A percentile compares a stretch with the other conserved stretches of the same genome.
Evolutionary conservation across 768 basidiomycete species (phyloP).

Genomic region (Serendipita vermifera): DNA sequence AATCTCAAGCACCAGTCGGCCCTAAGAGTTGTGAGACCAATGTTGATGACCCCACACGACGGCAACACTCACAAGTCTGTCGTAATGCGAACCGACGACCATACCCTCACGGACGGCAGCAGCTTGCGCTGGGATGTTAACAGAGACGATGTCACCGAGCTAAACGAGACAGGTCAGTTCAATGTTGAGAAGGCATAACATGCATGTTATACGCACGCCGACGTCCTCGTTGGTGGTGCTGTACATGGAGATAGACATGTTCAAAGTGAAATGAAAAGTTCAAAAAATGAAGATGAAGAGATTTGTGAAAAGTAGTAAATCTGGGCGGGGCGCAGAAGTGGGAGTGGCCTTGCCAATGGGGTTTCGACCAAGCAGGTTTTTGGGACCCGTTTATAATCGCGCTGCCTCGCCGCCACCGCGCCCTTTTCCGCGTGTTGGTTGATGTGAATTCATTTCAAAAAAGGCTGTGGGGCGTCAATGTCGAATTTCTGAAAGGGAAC

Average conservation of each 20-base stretch:
- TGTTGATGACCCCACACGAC: neutral
- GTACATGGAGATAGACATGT: slow-evolving; percentile 10
- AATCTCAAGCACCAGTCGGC: slow-evolving; percentile 70
- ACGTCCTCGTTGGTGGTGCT: slow-evolving; percentile 12
- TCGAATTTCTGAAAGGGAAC: neutral
- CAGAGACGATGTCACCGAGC: slow-evolving; percentile 67
- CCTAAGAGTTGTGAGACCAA: slow-evolving; percentile 31
- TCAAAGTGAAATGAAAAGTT: neutral
- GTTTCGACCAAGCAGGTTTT: neutral
- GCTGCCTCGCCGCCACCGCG: neutral
- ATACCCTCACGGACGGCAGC: slow-evolving; percentile 54
- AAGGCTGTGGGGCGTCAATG: neutral
- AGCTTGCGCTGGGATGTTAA: slow-evolving; percentile 49
- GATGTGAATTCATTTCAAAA: neutral
- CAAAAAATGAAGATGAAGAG: neutral
- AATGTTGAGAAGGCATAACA: neutral
- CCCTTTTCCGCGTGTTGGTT: slow-evolving; percentile 1
- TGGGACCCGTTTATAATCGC: neutral
- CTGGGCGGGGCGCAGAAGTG: neutral
- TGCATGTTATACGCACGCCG: slow-evolving; percentile 18
- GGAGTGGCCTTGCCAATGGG: neutral
- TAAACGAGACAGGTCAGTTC: slow-evolving; percentile 10
- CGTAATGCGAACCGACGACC: slow-evolving; percentile 61
- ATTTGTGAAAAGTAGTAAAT: too few species aligned
- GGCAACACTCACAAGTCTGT: slow-evolving; percentile 43